phyloP scores from a whole-genome alignment of 192 early-diverging fungal genomes.

The Coemansia sp. region DNA sequence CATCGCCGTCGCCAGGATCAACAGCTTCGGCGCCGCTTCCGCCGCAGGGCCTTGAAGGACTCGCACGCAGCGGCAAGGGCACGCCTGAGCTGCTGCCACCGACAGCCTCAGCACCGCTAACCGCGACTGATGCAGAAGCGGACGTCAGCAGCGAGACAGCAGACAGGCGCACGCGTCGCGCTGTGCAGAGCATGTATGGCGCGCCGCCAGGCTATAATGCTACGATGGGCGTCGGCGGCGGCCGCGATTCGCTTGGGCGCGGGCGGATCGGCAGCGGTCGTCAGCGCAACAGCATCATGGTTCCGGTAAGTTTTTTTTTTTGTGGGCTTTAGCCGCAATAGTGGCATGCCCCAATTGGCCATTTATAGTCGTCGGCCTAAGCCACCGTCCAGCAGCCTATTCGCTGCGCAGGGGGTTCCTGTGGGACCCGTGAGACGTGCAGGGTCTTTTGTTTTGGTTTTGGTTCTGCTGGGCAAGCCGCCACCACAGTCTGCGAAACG shows the following conservation, averaged over 20 bases:
- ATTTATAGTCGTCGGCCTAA: background rate
- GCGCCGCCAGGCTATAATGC: conserved; percentile 53
- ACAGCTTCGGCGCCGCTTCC: conserved; percentile 36
- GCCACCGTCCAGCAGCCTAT: conserved; percentile 9
- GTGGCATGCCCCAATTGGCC: conserved; percentile 7
- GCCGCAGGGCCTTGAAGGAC: conserved; percentile 13
- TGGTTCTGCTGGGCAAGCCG: background rate
- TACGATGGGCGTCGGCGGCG: conserved; percentile 51
- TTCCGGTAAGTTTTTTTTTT: conserved; percentile 46
- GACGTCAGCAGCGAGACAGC: conserved; percentile 12
- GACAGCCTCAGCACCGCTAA: conserved; percentile 13
- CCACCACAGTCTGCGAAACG: background rate
- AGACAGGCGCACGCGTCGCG: conserved; percentile 37
- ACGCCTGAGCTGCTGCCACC: conserved; percentile 4
- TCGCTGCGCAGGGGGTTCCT: background rate
- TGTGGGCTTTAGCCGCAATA: conserved; percentile 3
- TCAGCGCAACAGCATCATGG: conserved; percentile 57
- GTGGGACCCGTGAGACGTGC: background rate
- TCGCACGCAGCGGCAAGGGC: conserved; percentile 14
- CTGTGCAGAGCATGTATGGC: conserved; percentile 56
- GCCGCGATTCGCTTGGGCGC: conserved; percentile 36
- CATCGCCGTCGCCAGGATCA: conserved; percentile 29
- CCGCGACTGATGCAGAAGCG: conserved; percentile 2
- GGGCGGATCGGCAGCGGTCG: conserved; percentile 49
- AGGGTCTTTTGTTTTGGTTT: background rate